Percentiles rank a stretch among this genome's conserved stretches.
These are phyloP conservation scores for Mallotus japonicus DNA, from an alignment of 441 rosid species.

Conservation along the genomic window DNA sequence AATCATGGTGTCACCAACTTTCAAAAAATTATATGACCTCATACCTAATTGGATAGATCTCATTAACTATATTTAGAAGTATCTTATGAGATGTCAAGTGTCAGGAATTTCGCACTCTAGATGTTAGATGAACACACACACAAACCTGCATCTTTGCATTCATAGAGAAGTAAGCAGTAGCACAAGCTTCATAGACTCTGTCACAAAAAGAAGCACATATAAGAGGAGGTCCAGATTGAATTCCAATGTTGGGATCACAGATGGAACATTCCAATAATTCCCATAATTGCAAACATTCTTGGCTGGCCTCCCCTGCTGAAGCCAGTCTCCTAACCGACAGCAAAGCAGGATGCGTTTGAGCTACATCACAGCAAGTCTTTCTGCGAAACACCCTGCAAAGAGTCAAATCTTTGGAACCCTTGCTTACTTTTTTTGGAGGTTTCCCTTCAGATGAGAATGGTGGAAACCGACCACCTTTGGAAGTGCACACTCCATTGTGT, in stretches of 20 bases:
- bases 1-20: neutral
- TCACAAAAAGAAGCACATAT: constrained; percentile 68
- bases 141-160: constrained; percentile 59
- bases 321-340: constrained; percentile 61
- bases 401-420: constrained; percentile 61
- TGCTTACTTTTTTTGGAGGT: constrained; percentile 53
- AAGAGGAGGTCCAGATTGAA: constrained; percentile 68
- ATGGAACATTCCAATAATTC: constrained; percentile 78
- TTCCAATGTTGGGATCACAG: constrained; percentile 67
- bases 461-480: constrained; percentile 69
- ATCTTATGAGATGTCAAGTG: neutral
- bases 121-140: neutral
- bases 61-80: neutral
- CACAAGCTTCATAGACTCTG: constrained; percentile 66
- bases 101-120: neutral
- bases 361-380: constrained; percentile 65
- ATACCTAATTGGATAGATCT: neutral
- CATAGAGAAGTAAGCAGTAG: constrained; percentile 70
- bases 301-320: constrained; percentile 62
- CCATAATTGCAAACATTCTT: constrained; percentile 69
- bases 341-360: constrained; percentile 72
- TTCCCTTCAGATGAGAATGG: constrained; percentile 58
- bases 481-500: constrained; percentile 44
- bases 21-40: neutral
- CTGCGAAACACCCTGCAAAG: constrained; percentile 69